Base-by-base conservation (phyloP, 2,329 filamentous ascomycete species). In the Colletotrichum lindemuthianum region DNA sequence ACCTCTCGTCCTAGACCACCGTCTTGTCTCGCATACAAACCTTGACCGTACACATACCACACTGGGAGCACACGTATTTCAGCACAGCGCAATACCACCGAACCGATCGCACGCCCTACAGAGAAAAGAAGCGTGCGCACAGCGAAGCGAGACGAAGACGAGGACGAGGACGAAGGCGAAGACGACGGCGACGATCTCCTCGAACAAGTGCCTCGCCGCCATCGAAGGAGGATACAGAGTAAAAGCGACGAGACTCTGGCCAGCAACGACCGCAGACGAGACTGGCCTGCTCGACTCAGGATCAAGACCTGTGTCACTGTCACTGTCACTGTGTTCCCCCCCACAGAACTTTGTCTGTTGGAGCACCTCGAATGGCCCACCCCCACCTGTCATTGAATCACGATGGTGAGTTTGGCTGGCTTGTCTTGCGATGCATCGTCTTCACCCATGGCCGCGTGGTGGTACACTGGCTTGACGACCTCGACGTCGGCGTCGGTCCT, bases 311-410 rank as follows among this genome's bases (percentile, higher is more conserved):
- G 61, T 49, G 24, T 4, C 24, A 24, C 24, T 24, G 24, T 24
- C 24, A 24, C 24, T 65, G 33, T 36, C 32, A 51, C 39, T 56
- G 37, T 54, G 36, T 37, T 41, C n/a, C 44, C 60, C 57, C 60
- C 50, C 57, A 56, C 56, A 61, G 57, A 55, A 61, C 45, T 61
- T 47, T 51, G 57, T 52, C 58, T 56, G 61, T 65, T 56, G 61
- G 58, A 61, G 51, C 61, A 61, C 61, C n/a, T 39, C 57, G 61
- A 61, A 65, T 65, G 61, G 61, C 40, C 44, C n/a, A 65, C 61
- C 58, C 58, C 61, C 51, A 65, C 61, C 58, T 45, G 50, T n/a
- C 39, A 15, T 15, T 56, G 58, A 61, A 51, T 61, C 58, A 65
- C 44, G 51, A 65, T 65, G 61, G 61, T 65, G 58, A 65, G 61